Evolutionary conservation across 495 filamentous ascomycete genomes (phyloP), one percentile per base, ranked within the genome.

Genomic region (Daldinia bambusicola): DNA sequence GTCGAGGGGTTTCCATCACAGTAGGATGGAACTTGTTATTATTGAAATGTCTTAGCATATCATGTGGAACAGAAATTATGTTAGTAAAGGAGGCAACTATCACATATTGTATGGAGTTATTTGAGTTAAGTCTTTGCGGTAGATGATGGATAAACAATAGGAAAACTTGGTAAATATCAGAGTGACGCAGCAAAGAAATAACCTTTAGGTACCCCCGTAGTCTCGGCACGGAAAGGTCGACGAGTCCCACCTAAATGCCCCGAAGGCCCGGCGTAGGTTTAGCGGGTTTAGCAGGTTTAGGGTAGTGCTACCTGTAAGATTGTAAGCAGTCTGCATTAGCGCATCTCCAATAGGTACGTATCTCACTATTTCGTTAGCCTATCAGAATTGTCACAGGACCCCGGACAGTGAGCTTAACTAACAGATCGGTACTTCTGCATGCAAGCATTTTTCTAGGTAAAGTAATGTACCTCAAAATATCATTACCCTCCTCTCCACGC

Each of bases 291-390:
- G 26, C 1, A 26, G 26, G 26, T n/a, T n/a, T 26, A 26, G 26
- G 26, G 1, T 26, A 26, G 26, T 26, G 26, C 26, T 26, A 3
- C n/a, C n/a, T 34, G 34, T 36, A 30, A 30, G 22, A 53, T 32
- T 71, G 69, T 71, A 71, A 71, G 69, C 69, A 71, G 57, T 59
- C 53, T 72, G 63, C 69, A 72, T 72, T 67, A 72, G 63, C 55
- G 69, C n/a, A 2, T 16, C 10, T 10, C 10, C 18, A 13, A 22
- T 14, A 48, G 12, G 30, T 53, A 30, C 26, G 26, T 26, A 26
- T 26, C 26, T 26, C 26, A 3, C 26, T 26, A n/a, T 5, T 1
- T 14, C 50, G n/a, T 3, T 0, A 20, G 9, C 62, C 68, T 43
- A 66, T 66, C 32, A 63, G 26, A 57, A 16, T 8, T 9, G 22